Evolutionary conservation across 805 yeast genomes (phyloP).

Genomic region (Candida manassasensis): DNA sequence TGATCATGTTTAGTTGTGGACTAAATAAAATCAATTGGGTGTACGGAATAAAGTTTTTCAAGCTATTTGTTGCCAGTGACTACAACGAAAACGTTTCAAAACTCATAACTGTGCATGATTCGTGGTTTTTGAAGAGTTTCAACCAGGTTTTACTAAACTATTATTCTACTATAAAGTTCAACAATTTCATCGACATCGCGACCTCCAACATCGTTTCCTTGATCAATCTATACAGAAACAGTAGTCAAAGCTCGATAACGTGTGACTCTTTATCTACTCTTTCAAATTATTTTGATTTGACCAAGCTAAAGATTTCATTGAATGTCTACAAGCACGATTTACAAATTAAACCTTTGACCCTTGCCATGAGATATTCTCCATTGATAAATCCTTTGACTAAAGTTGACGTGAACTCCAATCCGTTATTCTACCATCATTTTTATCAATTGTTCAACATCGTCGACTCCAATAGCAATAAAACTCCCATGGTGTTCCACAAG

Average conservation of each 20-base stretch:
- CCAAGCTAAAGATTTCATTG: slow-evolving; percentile 69
- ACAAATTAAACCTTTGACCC: slow-evolving; percentile 37
- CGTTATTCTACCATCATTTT: slow-evolving; percentile 35
- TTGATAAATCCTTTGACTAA: slow-evolving; percentile 19
- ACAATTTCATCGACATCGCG: slow-evolving; percentile 18
- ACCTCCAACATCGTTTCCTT: not conserved
- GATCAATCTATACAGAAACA: not conserved
- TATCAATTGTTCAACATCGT: slow-evolving; percentile 51
- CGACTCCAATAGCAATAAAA: slow-evolving; percentile 35
- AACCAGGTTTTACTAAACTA: slow-evolving; percentile 68
- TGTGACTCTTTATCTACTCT: slow-evolving; percentile 49
- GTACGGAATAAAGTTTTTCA: slow-evolving; percentile 56
- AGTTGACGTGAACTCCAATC: slow-evolving; percentile 14
- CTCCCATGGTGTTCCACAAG: slow-evolving; percentile 48
- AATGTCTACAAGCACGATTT: slow-evolving; percentile 68
- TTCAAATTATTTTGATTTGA: slow-evolving; percentile 63
- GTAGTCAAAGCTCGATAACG: slow-evolving; percentile 28
- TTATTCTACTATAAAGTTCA: slow-evolving; percentile 29
- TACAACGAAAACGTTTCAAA: slow-evolving; percentile 47
- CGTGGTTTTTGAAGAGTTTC: slow-evolving; percentile 80
- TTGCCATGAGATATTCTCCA: slow-evolving; percentile 15
- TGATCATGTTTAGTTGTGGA: slow-evolving; percentile 81
- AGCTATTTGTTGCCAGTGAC: slow-evolving; percentile 49
- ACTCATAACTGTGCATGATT: slow-evolving; percentile 81
- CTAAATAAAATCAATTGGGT: slow-evolving; percentile 63